Base-by-base conservation (phyloP, 1,139 yeast genomes). In the Lodderomyces metapsilosis region DNA sequence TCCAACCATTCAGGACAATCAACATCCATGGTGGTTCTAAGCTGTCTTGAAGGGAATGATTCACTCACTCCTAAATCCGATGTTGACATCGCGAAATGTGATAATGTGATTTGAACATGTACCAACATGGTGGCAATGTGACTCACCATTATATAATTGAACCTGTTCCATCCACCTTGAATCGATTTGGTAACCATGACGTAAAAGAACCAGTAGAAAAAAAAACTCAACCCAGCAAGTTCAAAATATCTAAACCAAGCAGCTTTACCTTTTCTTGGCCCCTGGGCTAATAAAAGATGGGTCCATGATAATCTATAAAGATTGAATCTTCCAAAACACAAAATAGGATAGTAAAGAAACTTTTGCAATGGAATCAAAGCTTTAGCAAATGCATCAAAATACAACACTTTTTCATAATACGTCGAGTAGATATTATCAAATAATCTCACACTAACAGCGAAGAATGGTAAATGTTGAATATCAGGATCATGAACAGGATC, bases 401-500 rank as follows among this genome's bases (percentile, higher is more conserved):
- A 71, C 24, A 88, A 66, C 12, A 68, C 66, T 46, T 75, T 77
- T 34, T 86, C 87, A 57, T 89, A 88, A 58, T 82, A 88, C 0
- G 96, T 85, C 9, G 95, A 87, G 57, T 80, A 85, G 15, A 88
- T 76, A 52, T 77, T 71, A 6, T 78, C 78, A 52, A 88, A 78
- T 5, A 88, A 68, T 46, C 86, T 68, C 1, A 86, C 74, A 41
- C 91, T 82, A 18, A 89, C 94, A 1, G 96, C 95, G 59, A 88
- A 88, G 54, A 88, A 88, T 2, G 96, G 96, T 49, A 88, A 62
- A 62, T 88, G 96, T 61, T 89, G 96, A 56, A 88, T 89, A 64
- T 88, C 96, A 0, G 96, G 96, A 56, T 89, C 96, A 58, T 88
- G 96, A 1, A 84, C 84, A 0, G 96, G 96, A 56, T 88, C 96